Percentiles rank a stretch among this genome's conserved stretches.
Conservation (phyloP, 495 filamentous ascomycete species). For the Cudoniella acicularis region DNA sequence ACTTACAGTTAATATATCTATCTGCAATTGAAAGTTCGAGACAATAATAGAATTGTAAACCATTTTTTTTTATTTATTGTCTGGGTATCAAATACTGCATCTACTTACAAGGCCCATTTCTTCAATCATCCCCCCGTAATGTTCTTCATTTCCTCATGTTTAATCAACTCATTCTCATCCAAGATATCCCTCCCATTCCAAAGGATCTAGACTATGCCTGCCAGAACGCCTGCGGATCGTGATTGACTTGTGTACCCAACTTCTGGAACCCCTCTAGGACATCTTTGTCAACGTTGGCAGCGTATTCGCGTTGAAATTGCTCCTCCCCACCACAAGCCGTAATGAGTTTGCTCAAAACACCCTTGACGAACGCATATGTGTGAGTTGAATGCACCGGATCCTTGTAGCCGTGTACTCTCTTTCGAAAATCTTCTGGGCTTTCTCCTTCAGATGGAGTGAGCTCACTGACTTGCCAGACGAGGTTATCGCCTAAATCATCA, state of each 20-base stretch:
- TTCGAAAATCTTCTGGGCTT: slow-evolving; percentile 54
- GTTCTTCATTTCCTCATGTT: slow-evolving; percentile 2
- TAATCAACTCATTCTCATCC: too few relatives aligned
- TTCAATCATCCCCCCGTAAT: background rate
- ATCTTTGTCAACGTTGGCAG: slow-evolving; percentile 83
- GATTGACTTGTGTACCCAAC: slow-evolving; percentile 8
- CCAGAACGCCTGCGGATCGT: slow-evolving; percentile 13
- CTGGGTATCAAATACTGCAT: background rate
- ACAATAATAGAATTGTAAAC: too few relatives aligned
- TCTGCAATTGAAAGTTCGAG: too few relatives aligned
- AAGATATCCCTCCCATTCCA: too few relatives aligned
- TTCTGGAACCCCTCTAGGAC: slow-evolving; percentile 64
- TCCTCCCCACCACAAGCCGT: slow-evolving; percentile 64
- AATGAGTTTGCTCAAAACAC: slow-evolving; percentile 63
- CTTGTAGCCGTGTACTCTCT: slow-evolving; percentile 47
- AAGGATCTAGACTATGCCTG: slow-evolving; percentile 12
- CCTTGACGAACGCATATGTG: slow-evolving; percentile 65
- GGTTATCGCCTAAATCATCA: slow-evolving; percentile 33
- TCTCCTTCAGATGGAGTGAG: slow-evolving; percentile 51
- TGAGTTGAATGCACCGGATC: slow-evolving; percentile 72
- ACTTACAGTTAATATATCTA: too few relatives aligned
- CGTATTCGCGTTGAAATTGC: slow-evolving; percentile 71
- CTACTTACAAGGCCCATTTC: too few relatives aligned
- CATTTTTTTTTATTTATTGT: too few relatives aligned
- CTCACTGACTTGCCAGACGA: slow-evolving; percentile 64